phyloP scores from a whole-genome alignment of 768 basidiomycete species.

The Xerocomus spinulosus region DNA sequence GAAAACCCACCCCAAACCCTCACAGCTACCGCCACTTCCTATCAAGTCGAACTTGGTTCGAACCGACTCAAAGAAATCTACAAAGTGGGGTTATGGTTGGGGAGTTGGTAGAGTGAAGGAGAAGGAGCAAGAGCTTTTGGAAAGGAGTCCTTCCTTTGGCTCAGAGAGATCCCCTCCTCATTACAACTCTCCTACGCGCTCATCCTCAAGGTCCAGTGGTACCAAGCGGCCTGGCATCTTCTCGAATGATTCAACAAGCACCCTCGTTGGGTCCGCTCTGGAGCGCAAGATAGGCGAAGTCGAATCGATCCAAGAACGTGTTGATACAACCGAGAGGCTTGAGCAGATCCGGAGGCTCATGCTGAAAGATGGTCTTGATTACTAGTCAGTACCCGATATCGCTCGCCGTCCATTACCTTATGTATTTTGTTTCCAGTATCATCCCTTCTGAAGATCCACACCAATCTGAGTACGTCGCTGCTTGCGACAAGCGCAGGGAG shows the following conservation, averaged over 20 bases:
- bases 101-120: slow-evolving; percentile 55
- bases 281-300: slow-evolving; percentile 67
- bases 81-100: slow-evolving; percentile 70
- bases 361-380: slow-evolving; percentile 64
- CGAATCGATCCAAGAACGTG: slow-evolving; percentile 46
- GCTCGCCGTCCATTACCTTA: slow-evolving; percentile 5
- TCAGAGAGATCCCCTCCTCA: slow-evolving; percentile 37
- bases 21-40: slow-evolving; percentile 34
- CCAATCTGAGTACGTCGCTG: slow-evolving; percentile 75
- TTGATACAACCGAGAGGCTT: slow-evolving; percentile 58
- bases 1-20: slow-evolving; percentile 38
- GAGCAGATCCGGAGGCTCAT: slow-evolving; percentile 62
- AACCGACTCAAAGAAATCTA: slow-evolving; percentile 53
- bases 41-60: slow-evolving; percentile 45
- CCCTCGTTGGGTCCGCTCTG: slow-evolving; percentile 69
- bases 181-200: slow-evolving; percentile 31
- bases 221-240: slow-evolving; percentile 40
- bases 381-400: slow-evolving; percentile 53
- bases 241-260: slow-evolving; percentile 64
- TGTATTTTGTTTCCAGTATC: slow-evolving; percentile 42
- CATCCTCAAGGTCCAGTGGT: slow-evolving; percentile 37
- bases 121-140: slow-evolving; percentile 35
- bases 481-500: slow-evolving; percentile 71
- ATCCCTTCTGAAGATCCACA: slow-evolving; percentile 81
- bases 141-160: slow-evolving; percentile 30